A percentile compares a stretch with the other conserved stretches of the same genome.
phyloP scores from a whole-genome alignment of 768 basidiomycete species.

The Sporobolomyces phaffii region DNA sequence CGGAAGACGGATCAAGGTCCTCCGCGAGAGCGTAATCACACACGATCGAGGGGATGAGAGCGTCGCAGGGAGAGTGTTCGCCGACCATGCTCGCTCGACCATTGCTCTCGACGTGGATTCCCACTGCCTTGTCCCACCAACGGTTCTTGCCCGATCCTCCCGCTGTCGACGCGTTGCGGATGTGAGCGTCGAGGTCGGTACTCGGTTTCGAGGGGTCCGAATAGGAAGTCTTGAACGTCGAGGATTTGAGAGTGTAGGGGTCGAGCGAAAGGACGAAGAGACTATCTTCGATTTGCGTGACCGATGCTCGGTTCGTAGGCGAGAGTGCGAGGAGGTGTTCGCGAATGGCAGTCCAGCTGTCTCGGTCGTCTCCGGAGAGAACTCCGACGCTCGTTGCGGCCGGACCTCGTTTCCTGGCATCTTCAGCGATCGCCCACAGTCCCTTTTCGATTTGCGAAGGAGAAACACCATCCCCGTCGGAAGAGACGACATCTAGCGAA shows the following conservation, averaged over 20 bases:
- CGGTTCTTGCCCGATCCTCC: conserved; percentile 63
- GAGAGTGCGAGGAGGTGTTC: conserved; percentile 63
- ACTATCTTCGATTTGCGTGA: conserved; percentile 64
- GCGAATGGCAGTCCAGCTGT: conserved; percentile 74
- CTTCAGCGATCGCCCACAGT: conserved; percentile 53
- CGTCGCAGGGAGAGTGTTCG: conserved; percentile 86
- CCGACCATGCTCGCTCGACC: conserved; percentile 79
- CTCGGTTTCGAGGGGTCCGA: conserved; percentile 25
- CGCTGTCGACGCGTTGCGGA: conserved; percentile 65
- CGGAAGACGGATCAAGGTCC: conserved; percentile 53
- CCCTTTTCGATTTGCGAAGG: conserved; percentile 51
- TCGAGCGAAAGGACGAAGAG: conserved; percentile 78
- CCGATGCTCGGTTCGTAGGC: conserved; percentile 57
- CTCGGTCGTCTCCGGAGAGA: conserved; percentile 72
- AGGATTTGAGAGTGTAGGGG: conserved; percentile 54
- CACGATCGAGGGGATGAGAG: conserved; percentile 78
- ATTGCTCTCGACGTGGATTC: conserved; percentile 74
- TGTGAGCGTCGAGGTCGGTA: conserved; percentile 62
- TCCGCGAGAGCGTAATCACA: conserved; percentile 73
- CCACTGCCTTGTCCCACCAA: conserved; percentile 83
- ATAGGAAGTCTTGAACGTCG: conserved; percentile 16
- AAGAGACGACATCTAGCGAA: conserved; percentile 58
- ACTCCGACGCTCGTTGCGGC: conserved; percentile 55
- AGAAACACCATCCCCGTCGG: conserved; percentile 55
- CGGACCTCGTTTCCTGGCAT: conserved; percentile 55